Evolutionary conservation across 805 yeast species (phyloP), one percentile per base, ranked within the genome.

Genomic region (Candida pseudoglaebosa): DNA sequence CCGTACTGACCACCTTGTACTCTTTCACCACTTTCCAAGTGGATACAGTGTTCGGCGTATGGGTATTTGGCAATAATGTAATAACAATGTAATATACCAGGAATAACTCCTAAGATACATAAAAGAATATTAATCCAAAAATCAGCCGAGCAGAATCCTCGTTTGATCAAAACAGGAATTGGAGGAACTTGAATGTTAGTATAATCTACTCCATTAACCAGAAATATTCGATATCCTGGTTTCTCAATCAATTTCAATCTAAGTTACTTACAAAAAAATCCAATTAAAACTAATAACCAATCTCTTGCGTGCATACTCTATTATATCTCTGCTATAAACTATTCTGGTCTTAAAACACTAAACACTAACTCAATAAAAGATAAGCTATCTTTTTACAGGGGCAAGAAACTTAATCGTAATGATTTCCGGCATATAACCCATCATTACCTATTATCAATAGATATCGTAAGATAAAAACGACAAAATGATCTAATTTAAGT

Each of bases 41-140:
- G 50, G 12, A 54, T 55, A 33, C 55, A 54, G 1, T 42, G 39
- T 35, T 59, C 66, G 7, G 56, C 45, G 49, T 61, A 67, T 5
- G 95, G 95, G 54, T 83, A 83, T 49, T 76, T 70, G 39, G 87
- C 78, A 40, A 86, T 84, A 51, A 86, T 82, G 59, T 84, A 86
- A 77, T 86, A 81, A 29, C 82, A 66, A 53, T 86, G 95, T 43
- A 86, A 59, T 26, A 85, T 71, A 8, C 93, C 95, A 0, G 95
- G 95, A 39, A 86, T 53, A 55, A 71, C 80, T 1, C 95, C 93
- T 32, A 86, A 67, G 40, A 77, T 52, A 58, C 88, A 82, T 21
- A 86, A 70, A 5, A 83, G 78, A 34, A 86, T 67, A 59, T 85
- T 86, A 52, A 87, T 82, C 40, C 79, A 57, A 47, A 65, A 67